Base-by-base conservation (phyloP, 305 asterid genomes). In the Fraxinus albicans region DNA sequence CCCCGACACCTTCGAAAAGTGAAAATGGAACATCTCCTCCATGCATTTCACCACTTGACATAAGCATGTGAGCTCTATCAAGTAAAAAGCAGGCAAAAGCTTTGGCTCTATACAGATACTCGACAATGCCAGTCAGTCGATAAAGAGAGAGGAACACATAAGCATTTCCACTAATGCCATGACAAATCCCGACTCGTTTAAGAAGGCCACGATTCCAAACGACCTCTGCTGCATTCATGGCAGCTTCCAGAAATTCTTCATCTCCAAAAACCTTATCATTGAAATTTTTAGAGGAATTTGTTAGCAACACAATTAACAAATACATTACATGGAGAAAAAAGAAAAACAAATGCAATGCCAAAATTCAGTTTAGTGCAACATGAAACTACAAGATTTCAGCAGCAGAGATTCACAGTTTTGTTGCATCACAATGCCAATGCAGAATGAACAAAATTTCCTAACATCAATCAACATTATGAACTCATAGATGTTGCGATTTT, bases 151-250 rank as follows among this genome's bases (percentile, higher is more conserved):
- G 90, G 84, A 94, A 92, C 40, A 79, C 89, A 44, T 91, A 94
- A 8, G 96, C 87, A 67, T 94, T 94, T 58, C 98, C 97, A 15
- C 98, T 91, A 74, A 92, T 90, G 50, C 98, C 97, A 81, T 94
- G 98, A 82, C 97, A 94, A 40, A 92, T 83, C 38, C 96, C 95
- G 0, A 90, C 91, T 27, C 94, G 88, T 84, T 88, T 91, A 65
- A 92, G 90, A 23, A 92, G 92, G 3, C 97, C 97, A 0, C 92
- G 94, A 35, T 86, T 90, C 98, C 98, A 94, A 65, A 91, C 96
- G 7, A 90, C 94, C 88, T 91, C 95, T n/a, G 91, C 96, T 77
- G 98, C 97, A 70, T 86, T 92, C 88, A 91, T 87, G 27, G 97
- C 96, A 77, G 94, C 98, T 84, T 90, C 75, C 6, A 90, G 80